Base-by-base conservation (phyloP, 345 rosid species). In the Raphanus raphanistrum region DNA sequence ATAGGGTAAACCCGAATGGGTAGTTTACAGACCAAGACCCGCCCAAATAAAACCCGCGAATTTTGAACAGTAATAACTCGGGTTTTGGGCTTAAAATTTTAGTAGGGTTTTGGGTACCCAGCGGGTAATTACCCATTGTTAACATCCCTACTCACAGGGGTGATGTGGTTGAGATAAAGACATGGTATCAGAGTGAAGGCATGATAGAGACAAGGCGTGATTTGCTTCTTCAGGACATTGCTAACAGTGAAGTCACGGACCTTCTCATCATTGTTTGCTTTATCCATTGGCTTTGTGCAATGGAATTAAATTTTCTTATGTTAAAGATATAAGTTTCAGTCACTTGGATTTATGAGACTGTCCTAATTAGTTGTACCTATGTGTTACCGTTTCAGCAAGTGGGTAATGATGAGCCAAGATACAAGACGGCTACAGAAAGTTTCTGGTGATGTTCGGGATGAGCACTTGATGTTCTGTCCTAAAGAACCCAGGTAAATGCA, bases 331-430 rank as follows among this genome's bases (percentile, higher is more conserved):
- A 28, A 6, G 31, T 58, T 67, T 59, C 12, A 2, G 62, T 69
- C 21, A 61, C 69, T 61, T 32, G 17, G 52, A 45, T 68, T 43
- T 8, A 45, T 31, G 35, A n/a, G 45, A 17, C 45, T 63, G 25
- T 71, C 27, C 4, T 77, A 29, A 32, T 64, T 13, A 64, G 4
- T 65, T 58, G 52, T 29, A 13, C n/a, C 2, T 35, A 9, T 63
- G 26, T 63, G 25, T 50, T 70, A 4, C 38, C 67, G 64, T 89
- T 72, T 79, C 91, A 95, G 98, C 81, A 90, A 95, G 83, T 95
- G 98, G 99, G 96, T 95, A 79, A 95, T 95, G 99, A 95, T 95
- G 98, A 95, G 90, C 82, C 89, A 90, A 74, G 90, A 92, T 77
- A 95, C 97, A 13, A 90, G 99, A 76, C 88, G 92, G 77, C 96